phyloP scores from a whole-genome alignment of 192 early-diverging fungal species.

The Coemansia sp. region DNA sequence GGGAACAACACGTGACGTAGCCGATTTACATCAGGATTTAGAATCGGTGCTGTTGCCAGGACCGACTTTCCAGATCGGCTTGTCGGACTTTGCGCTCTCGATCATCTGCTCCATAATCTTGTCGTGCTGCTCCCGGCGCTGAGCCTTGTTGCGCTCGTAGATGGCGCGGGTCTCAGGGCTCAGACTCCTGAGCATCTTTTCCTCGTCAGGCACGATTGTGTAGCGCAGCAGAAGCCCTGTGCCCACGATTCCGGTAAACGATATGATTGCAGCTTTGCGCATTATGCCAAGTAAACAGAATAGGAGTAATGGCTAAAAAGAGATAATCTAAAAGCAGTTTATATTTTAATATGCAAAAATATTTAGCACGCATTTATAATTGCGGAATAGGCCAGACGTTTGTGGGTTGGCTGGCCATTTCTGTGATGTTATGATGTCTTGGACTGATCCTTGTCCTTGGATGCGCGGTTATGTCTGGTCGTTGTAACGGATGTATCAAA shows the following conservation, averaged over 20 bases:
- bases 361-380: too few species aligned
- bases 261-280: constrained; percentile 14
- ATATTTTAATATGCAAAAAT: too few species aligned
- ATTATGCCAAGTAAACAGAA: not conserved
- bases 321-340: too few species aligned
- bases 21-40: not conserved
- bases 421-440: too few species aligned
- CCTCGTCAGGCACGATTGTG: constrained; percentile 50
- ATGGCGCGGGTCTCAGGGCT: constrained; percentile 47
- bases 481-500: too few species aligned
- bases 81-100: constrained; percentile 46
- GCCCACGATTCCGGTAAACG: constrained; percentile 41
- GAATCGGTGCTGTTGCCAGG: not conserved
- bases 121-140: constrained; percentile 44
- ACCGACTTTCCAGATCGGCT: constrained; percentile 41
- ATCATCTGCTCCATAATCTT: constrained; percentile 50
- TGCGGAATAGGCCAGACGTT: too few species aligned
- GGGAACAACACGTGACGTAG: not conserved
- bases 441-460: too few species aligned
- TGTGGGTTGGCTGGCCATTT: too few species aligned
- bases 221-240: constrained; percentile 38
- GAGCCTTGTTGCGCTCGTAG: constrained; percentile 41
- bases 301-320: not conserved
- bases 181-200: constrained; percentile 33
- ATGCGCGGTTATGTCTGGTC: too few species aligned